A percentile compares a stretch with the other conserved stretches of the same genome.
phyloP scores from a whole-genome alignment of 352 stramenopile genomes.

The Phytophthora pinifolia region DNA sequence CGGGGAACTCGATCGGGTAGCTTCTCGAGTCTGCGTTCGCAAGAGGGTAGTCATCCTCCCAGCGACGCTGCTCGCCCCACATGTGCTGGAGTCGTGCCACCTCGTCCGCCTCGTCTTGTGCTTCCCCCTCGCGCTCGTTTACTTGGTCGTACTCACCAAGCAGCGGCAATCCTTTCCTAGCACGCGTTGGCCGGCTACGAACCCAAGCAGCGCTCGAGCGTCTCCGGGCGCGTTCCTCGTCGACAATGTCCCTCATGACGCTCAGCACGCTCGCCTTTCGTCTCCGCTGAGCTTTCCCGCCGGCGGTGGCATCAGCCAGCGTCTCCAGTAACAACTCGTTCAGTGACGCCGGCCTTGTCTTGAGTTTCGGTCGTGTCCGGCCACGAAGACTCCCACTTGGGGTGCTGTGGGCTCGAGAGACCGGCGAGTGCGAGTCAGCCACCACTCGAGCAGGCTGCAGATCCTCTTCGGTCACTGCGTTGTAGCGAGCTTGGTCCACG shows the following conservation, averaged over 20 bases:
- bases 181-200: slow-evolving; percentile 12
- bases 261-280: slow-evolving; percentile 36
- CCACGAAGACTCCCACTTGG: slow-evolving; percentile 19
- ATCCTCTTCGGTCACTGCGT: slow-evolving; percentile 40
- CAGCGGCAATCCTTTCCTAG: slow-evolving; percentile 12
- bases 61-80: slow-evolving; percentile 18
- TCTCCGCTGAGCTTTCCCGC: slow-evolving; percentile 21
- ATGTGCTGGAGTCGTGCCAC: slow-evolving; percentile 21
- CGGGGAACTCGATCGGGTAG: slow-evolving; percentile 45
- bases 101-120: slow-evolving; percentile 12
- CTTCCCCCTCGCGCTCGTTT: slow-evolving; percentile 5
- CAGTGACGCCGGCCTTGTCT: slow-evolving; percentile 28
- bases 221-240: slow-evolving; percentile 30
- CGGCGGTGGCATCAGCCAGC: slow-evolving; percentile 26
- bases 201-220: slow-evolving; percentile 24
- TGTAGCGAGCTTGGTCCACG: slow-evolving; percentile 43
- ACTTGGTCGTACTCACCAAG: slow-evolving; percentile 19
- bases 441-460: slow-evolving; percentile 33
- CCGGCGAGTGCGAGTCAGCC: slow-evolving; percentile 16
- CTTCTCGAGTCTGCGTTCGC: slow-evolving; percentile 46
- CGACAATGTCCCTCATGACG: slow-evolving; percentile 53
- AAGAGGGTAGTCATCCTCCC: slow-evolving; percentile 41
- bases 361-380: slow-evolving; percentile 17
- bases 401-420: slow-evolving; percentile 17
- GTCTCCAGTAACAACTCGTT: slow-evolving; percentile 38